Evolutionary conservation across 257 asterid species (phyloP).

Genomic region (Rubia yunnanensis): DNA sequence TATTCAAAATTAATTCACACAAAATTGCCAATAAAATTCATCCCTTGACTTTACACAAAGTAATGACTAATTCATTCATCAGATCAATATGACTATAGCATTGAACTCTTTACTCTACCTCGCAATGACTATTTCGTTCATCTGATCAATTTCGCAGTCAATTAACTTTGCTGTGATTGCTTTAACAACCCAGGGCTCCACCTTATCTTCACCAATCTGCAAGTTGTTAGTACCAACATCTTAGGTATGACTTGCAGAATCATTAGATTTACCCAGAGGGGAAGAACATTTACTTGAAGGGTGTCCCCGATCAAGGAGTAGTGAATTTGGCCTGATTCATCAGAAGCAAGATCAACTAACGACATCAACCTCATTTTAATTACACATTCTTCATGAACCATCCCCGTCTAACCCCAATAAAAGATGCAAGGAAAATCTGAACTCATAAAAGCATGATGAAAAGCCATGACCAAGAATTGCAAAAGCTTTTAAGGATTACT

Average conservation of each 20-base stretch:
- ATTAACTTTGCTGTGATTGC: constrained; percentile 76
- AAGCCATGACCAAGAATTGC: neutral
- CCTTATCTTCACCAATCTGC: constrained; percentile 73
- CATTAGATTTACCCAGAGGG: neutral
- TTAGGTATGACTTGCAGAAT: constrained; percentile 3
- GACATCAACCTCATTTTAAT: constrained; percentile 86
- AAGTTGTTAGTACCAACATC: neutral
- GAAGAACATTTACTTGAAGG: constrained; percentile 42
- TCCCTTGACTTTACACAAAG: too few relatives aligned
- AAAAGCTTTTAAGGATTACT: constrained; percentile 32
- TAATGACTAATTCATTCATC: neutral
- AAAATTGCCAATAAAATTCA: too few relatives aligned
- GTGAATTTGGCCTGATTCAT: constrained; percentile 66
- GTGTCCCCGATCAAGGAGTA: constrained; percentile 63
- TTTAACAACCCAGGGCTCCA: constrained; percentile 86
- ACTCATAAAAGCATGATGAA: neutral
- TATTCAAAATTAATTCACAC: too few relatives aligned
- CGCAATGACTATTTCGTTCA: constrained; percentile 67
- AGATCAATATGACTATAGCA: neutral
- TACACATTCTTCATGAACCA: constrained; percentile 79
- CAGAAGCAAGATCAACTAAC: constrained; percentile 59
- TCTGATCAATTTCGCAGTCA: constrained; percentile 88
- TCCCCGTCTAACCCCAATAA: constrained; percentile 39
- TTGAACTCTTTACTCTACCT: constrained; percentile 33
- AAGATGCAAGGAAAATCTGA: constrained; percentile 11